Evolutionary conservation across 108 stramenopile genomes (phyloP).

Genomic region (Cyclostephanos invisitatus): DNA sequence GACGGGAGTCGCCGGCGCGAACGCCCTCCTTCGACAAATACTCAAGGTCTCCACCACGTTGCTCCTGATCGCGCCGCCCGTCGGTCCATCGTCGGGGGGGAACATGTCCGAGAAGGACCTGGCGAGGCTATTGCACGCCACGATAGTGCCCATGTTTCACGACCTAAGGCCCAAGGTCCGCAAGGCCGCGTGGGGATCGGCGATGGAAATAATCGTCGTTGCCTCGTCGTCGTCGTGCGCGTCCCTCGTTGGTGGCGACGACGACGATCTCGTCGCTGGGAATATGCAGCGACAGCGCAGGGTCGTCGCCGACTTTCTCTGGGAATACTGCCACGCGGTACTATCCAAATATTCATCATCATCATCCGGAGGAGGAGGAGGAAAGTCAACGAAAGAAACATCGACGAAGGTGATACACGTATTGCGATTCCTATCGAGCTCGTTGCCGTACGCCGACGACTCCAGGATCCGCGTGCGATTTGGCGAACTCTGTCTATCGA

Average conservation of each 20-base stretch:
- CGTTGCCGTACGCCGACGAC: slow-evolving; percentile 52
- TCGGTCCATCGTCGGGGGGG: slow-evolving; percentile 21
- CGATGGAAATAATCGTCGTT: slow-evolving; percentile 52
- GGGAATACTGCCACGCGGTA: slow-evolving; percentile 36
- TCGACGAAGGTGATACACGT: slow-evolving; percentile 29
- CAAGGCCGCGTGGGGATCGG: slow-evolving; percentile 49
- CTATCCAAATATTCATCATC: slow-evolving; percentile 13
- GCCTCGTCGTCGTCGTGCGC: slow-evolving; percentile 22
- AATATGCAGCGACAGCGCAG: slow-evolving; percentile 22
- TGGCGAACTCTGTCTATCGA: slow-evolving; percentile 51
- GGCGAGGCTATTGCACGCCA: slow-evolving; percentile 46
- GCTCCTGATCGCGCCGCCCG: slow-evolving; percentile 22
- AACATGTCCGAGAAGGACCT: slow-evolving; percentile 41
- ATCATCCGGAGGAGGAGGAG: too few species aligned
- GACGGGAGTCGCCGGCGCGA: slow-evolving; percentile 15
- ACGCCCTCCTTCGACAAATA: slow-evolving; percentile 40
- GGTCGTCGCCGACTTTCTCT: slow-evolving; percentile 23
- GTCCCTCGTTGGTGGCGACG: not conserved
- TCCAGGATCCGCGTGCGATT: slow-evolving; percentile 44
- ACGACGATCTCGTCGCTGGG: not conserved
- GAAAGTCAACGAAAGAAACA: slow-evolving; percentile 3
- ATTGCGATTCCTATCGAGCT: slow-evolving; percentile 36
- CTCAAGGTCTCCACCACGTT: slow-evolving; percentile 24
- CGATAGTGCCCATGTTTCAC: slow-evolving; percentile 54
- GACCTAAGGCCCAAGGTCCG: slow-evolving; percentile 61